phyloP scores from a whole-genome alignment of 257 asterid species.

The Solanum lycopersicoides region DNA sequence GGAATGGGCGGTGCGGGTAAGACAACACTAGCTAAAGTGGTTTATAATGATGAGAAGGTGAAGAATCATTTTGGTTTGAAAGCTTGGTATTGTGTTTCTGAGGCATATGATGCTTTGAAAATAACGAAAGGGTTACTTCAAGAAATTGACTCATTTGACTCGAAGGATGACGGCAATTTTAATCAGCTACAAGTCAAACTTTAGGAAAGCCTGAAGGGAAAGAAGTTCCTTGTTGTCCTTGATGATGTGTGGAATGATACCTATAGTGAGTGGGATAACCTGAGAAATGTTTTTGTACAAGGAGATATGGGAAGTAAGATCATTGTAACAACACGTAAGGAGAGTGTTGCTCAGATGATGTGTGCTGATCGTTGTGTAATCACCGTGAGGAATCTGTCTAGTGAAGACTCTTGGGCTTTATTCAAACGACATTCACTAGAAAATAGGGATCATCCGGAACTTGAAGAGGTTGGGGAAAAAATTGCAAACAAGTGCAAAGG shows the following conservation, averaged over 20 bases:
- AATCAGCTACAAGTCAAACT: constrained; percentile 36
- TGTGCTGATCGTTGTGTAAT: neutral
- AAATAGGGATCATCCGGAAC: neutral
- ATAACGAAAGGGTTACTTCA: constrained; percentile 22
- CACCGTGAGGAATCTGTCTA: neutral
- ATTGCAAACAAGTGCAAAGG: neutral
- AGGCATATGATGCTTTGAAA: neutral
- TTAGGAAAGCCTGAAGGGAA: constrained; percentile 22
- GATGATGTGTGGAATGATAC: constrained; percentile 48
- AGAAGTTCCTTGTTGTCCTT: constrained; percentile 39
- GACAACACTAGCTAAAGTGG: constrained; percentile 45
- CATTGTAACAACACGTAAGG: constrained; percentile 49
- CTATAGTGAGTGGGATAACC: constrained; percentile 25
- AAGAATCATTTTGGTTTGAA: constrained; percentile 18
- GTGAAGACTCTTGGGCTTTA: neutral
- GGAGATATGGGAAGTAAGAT: constrained; percentile 43
- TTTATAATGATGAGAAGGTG: constrained; percentile 26
- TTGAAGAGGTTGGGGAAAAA: neutral
- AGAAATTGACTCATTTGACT: constrained; percentile 13
- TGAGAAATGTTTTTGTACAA: neutral
- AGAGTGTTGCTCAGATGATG: constrained; percentile 27
- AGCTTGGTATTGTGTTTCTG: constrained; percentile 48
- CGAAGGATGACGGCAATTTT: constrained; percentile 10
- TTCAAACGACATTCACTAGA: neutral
- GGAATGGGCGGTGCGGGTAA: constrained; percentile 13